Conservation (phyloP, 2,329 filamentous ascomycete species). For the Geosmithia flava region DNA sequence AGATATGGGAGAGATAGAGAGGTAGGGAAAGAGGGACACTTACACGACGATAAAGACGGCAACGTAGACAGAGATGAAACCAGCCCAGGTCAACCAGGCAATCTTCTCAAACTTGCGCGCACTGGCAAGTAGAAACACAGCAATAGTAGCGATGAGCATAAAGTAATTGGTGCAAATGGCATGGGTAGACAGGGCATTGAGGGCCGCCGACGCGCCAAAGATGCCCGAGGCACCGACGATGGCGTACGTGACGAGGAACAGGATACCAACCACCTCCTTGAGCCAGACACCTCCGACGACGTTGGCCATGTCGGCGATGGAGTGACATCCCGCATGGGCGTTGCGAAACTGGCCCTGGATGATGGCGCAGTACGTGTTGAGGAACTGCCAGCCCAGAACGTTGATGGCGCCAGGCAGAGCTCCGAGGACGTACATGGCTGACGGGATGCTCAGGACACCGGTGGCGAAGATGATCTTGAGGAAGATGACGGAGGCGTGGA, state of each 20-base stretch:
- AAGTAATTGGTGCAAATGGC: constrained; percentile 46
- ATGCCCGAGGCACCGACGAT: constrained; percentile 43
- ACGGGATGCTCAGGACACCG: constrained; percentile 27
- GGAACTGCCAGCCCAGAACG: constrained; percentile 25
- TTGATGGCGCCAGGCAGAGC: constrained; percentile 28
- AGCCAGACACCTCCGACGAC: constrained; percentile 31
- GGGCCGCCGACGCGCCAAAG: constrained; percentile 40
- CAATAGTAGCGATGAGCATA: constrained; percentile 34
- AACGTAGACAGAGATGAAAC: constrained; percentile 45
- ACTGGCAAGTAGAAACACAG: constrained; percentile 34
- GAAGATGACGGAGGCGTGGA: constrained; percentile 33
- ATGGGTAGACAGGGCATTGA: constrained; percentile 47
- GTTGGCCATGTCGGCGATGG: constrained; percentile 39
- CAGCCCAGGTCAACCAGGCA: constrained; percentile 49
- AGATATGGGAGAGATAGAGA: no score
- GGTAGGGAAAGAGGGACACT: no score
- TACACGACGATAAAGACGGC: constrained; percentile 45
- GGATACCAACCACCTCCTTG: constrained; percentile 1
- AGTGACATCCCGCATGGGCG: constrained; percentile 22
- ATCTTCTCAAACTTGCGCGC: constrained; percentile 48
- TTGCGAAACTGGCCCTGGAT: constrained; percentile 26
- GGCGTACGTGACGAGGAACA: constrained; percentile 22
- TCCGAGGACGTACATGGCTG: constrained; percentile 27
- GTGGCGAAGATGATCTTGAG: constrained; percentile 31
- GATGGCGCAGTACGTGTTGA: constrained; percentile 27